phyloP scores from a whole-genome alignment of 1,284 basidiomycete genomes.

The Irpex sp. region DNA sequence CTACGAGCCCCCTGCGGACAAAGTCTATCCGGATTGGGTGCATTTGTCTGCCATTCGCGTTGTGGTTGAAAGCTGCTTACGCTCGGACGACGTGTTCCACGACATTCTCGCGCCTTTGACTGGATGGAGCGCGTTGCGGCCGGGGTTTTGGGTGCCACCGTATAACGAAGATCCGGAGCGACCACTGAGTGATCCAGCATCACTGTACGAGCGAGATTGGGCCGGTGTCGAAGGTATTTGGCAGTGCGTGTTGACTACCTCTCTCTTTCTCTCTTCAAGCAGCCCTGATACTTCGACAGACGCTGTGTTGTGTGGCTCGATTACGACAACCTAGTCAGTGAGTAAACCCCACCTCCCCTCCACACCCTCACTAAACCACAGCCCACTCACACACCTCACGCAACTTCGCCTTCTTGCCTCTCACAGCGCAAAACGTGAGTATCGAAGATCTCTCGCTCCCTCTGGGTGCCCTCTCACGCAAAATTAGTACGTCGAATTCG shows the following conservation, averaged over 20 bases:
- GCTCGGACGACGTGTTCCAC: not conserved
- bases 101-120: conserved; percentile 4
- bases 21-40: conserved; percentile 23
- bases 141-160: conserved; percentile 8
- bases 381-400: too few species aligned
- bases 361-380: too few species aligned
- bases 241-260: conserved; percentile 30
- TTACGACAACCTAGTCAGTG: conserved; percentile 7
- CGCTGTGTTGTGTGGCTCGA: conserved; percentile 8
- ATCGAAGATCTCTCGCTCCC: not conserved
- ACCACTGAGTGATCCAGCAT: not conserved
- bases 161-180: not conserved
- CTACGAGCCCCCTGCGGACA: not conserved
- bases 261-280: conserved; percentile 36
- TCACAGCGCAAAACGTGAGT: not conserved
- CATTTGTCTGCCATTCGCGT: conserved; percentile 25
- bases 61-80: conserved; percentile 15
- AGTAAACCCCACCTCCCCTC: not conserved
- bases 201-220: conserved; percentile 44
- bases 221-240: conserved; percentile 54
- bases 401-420: not conserved
- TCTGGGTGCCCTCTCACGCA: not conserved
- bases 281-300: conserved; percentile 29
- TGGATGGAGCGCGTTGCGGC: conserved; percentile 7
- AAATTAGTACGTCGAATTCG: conserved; percentile 16